Evolutionary conservation across 805 yeast species (phyloP).

Genomic region (Candida argentea): DNA sequence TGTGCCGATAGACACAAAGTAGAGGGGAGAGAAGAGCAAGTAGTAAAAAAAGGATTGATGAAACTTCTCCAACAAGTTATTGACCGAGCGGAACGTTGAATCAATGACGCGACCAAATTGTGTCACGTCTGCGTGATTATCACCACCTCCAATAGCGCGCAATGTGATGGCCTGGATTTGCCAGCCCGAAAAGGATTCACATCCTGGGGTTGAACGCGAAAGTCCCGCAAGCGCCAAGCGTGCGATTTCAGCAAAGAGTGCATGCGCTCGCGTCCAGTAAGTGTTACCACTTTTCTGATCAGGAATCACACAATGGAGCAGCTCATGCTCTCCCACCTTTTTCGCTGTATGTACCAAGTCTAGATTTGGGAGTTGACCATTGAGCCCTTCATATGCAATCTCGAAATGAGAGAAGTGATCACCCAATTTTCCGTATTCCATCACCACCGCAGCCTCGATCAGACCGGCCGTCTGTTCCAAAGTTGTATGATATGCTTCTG

Average conservation of each 20-base stretch:
- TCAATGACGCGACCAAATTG: conserved; percentile 88
- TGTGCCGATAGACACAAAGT: conserved; percentile 88
- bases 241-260: conserved; percentile 55
- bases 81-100: conserved; percentile 77
- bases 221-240: conserved; percentile 66
- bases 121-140: conserved; percentile 67
- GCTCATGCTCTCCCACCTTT: conserved; percentile 66
- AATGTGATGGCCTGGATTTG: conserved; percentile 84
- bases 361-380: conserved; percentile 92
- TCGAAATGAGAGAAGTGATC: conserved; percentile 73
- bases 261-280: conserved; percentile 46
- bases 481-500: conserved; percentile 81
- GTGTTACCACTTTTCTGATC: conserved; percentile 37
- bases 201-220: conserved; percentile 43
- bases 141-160: conserved; percentile 46
- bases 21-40: conserved; percentile 62
- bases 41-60: conserved; percentile 96
- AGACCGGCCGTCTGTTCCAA: conserved; percentile 88
- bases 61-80: conserved; percentile 87
- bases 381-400: conserved; percentile 74
- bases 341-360: conserved; percentile 81
- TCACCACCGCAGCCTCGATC: conserved; percentile 78
- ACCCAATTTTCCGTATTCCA: conserved; percentile 60
- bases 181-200: conserved; percentile 94
- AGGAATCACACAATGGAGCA: conserved; percentile 59